A percentile compares a stretch with the other conserved stretches of the same genome.
phyloP scores from a whole-genome alignment of 192 early-diverging fungal genomes.

The Backusella westeae region DNA sequence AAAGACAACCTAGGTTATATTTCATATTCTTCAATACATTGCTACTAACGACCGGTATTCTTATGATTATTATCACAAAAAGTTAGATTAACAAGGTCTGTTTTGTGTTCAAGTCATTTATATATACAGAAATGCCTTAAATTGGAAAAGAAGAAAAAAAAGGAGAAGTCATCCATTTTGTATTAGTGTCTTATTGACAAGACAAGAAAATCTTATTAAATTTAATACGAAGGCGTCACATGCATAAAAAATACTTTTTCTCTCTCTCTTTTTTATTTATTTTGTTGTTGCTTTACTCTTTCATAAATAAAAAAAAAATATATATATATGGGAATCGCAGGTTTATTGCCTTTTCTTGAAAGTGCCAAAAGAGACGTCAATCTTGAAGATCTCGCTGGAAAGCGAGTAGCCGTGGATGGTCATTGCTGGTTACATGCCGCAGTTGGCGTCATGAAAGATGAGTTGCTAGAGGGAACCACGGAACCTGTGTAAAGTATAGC shows the following conservation, averaged over 20 bases:
- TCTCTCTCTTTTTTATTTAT: background rate
- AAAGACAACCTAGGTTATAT: too few species aligned
- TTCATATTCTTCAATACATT: too few species aligned
- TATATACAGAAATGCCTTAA: too few species aligned
- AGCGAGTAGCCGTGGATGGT: conserved; percentile 83
- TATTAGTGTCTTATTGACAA: too few species aligned
- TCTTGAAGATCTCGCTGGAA: conserved; percentile 70
- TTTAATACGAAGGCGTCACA: background rate
- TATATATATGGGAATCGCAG: conserved; percentile 95
- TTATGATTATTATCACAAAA: too few species aligned
- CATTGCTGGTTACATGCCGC: conserved; percentile 96
- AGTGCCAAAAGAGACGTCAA: conserved; percentile 67
- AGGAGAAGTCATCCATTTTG: too few species aligned
- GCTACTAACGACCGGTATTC: too few species aligned
- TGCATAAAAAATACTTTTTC: background rate
- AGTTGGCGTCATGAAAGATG: conserved; percentile 79
- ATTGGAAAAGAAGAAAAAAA: too few species aligned
- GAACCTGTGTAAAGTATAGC: conserved; percentile 59
- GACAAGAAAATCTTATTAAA: too few species aligned
- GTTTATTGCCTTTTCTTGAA: conserved; percentile 82
- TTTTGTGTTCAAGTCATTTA: too few species aligned
- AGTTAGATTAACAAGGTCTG: too few species aligned
- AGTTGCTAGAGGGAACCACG: conserved; percentile 64
- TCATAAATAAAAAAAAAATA: background rate
- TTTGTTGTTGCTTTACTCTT: background rate